Evolutionary conservation across 1,139 yeast genomes (phyloP).

Genomic region (Torulaspora pretoriensis): DNA sequence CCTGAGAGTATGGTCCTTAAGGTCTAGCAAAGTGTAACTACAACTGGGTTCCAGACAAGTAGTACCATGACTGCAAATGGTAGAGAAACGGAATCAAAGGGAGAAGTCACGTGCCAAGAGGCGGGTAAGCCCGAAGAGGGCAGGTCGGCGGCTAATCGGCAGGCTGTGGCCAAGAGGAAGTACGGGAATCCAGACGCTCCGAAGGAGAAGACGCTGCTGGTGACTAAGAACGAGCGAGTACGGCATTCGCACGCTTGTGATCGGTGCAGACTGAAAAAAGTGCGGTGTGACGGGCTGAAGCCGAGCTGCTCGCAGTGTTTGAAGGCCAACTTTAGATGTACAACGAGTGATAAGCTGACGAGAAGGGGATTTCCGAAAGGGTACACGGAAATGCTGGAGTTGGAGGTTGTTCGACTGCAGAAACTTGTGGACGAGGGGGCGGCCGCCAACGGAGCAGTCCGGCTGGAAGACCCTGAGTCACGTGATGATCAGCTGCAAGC

Average conservation of each 20-base stretch:
- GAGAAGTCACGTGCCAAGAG: constrained; percentile 2
- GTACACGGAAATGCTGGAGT: constrained; percentile 69
- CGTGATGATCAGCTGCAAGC: neutral
- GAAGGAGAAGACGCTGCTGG: constrained; percentile 12
- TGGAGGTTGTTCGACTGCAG: constrained; percentile 55
- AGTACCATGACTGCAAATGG: neutral
- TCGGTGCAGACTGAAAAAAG: constrained; percentile 69
- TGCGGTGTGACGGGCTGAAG: constrained; percentile 67
- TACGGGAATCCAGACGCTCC: constrained; percentile 20
- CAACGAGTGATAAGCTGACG: constrained; percentile 66
- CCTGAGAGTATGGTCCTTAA: too few relatives aligned
- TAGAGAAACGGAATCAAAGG: neutral
- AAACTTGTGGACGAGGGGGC: constrained; percentile 31
- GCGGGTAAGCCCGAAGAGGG: neutral
- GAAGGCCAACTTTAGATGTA: constrained; percentile 61
- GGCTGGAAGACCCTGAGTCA: neutral
- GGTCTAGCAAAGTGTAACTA: too few relatives aligned
- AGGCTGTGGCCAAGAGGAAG: constrained; percentile 17
- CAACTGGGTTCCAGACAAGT: too few relatives aligned
- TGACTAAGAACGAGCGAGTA: constrained; percentile 38
- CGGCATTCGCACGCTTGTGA: constrained; percentile 70
- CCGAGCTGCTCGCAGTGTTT: constrained; percentile 65
- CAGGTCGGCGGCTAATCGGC: neutral
- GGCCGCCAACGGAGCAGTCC: neutral
- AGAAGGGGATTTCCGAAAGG: constrained; percentile 74